Evolutionary conservation across 768 basidiomycete genomes (phyloP), one percentile per base, ranked within the genome.

Genomic region (Suillus tomentosus): DNA sequence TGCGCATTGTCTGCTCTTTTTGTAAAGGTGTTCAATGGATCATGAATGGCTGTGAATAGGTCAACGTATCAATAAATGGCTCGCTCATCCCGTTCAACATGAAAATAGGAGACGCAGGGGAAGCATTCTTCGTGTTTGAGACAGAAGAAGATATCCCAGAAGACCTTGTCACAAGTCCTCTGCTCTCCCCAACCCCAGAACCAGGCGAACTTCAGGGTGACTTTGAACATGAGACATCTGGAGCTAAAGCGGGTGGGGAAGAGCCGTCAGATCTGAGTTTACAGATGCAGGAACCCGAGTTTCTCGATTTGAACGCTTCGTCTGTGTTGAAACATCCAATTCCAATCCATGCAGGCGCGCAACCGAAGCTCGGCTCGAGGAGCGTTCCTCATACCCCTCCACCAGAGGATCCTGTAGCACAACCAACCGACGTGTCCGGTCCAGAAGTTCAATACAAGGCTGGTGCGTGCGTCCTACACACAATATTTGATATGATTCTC

Each of bases 51-150:
- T 34, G 55, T 17, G 43, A 53, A 17, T 67, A 95, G 94, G 96
- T 99, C 67, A 92, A 89, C 66, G 86, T 99, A 40, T 85, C 86
- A 59, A 88, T 99, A 71, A 96, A 97, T 77, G 93, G 91, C 47
- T 81, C 87, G 69, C 83, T 84, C 51, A 90, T 95, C 62, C 96
- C 96, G 0, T 99, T 93, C 76, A 85, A 84, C 76, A 99, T 99
- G 97, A 99, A 99, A 82, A 95, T 99, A 66, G 96, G 95, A 47
- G 97, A 99, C 64, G 95, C 97, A 1, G 97, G 97, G 5, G 97
- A 99, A 78, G 97, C 96, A 0, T 99, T 99, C 82, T 99, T 99
- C 72, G 91, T 99, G 47, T 94, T 99, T 68, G 96, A 99, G 77
- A 98, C 96, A 0, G 93, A 96, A 47, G 93, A 90, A 45, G 95